A percentile compares a stretch with the other conserved stretches of the same genome.
These are phyloP conservation scores for Erodium trifolium DNA, from an alignment of 441 rosid genomes.

Conservation along the genomic window DNA sequence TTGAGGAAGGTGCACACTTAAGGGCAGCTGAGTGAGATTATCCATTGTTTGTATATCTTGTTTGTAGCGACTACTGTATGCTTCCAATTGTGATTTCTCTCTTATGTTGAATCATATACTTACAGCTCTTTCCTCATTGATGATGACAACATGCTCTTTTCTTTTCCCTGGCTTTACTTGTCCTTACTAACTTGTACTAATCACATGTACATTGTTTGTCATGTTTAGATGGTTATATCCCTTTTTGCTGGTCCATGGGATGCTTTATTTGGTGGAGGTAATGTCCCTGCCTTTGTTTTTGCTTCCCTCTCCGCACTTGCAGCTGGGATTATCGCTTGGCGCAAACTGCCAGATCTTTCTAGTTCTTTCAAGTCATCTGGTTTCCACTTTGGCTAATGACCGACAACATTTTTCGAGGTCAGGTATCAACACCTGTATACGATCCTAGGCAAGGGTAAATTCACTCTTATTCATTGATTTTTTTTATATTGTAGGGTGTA, in stretches of 20 bases:
- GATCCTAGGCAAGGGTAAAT: not conserved
- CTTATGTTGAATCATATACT: not conserved
- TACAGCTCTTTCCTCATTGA: not conserved
- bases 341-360: constrained; percentile 60
- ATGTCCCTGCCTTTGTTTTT: constrained; percentile 83
- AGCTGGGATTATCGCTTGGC: constrained; percentile 58
- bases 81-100: not conserved
- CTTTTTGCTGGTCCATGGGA: constrained; percentile 96
- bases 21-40: no score
- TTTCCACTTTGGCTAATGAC: constrained; percentile 63
- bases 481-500: constrained; percentile 26
- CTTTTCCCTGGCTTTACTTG: not conserved
- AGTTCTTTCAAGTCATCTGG: constrained; percentile 58
- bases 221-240: constrained; percentile 65
- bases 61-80: not conserved
- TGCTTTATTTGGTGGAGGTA: constrained; percentile 91
- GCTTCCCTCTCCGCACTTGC: constrained; percentile 67
- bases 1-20: no score
- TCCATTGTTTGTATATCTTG: not conserved
- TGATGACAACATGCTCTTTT: not conserved
- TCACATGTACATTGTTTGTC: constrained; percentile 10
- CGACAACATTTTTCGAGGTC: constrained; percentile 9
- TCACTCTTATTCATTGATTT: constrained; percentile 33
- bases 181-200: not conserved
- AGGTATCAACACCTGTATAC: constrained; percentile 8